A percentile compares a stretch with the other conserved stretches of the same genome.
phyloP scores from a whole-genome alignment of 2,329 filamentous ascomycete genomes.

The Fusarium gaditjirri region DNA sequence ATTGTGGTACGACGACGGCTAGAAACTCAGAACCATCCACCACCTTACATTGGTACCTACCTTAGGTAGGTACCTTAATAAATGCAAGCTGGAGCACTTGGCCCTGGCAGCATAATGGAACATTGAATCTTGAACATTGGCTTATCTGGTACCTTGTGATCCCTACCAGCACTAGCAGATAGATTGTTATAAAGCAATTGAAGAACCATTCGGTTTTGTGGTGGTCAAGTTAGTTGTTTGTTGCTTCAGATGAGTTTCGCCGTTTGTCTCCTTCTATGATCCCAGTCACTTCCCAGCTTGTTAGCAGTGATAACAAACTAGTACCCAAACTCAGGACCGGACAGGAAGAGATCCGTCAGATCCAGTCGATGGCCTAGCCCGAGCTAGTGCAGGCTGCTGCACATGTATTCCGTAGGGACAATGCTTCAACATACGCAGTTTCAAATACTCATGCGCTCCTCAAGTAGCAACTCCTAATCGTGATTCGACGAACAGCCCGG shows the following conservation, averaged over 20 bases:
- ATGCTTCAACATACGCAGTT: background rate
- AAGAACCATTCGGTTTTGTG: background rate
- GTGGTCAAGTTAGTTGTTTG: background rate
- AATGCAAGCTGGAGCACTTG: background rate
- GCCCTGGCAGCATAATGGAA: background rate
- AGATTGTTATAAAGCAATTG: background rate
- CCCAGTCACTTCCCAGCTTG: conserved; percentile 3
- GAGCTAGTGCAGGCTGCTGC: conserved; percentile 15
- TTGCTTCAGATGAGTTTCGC: conserved; percentile 12
- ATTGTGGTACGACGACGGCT: background rate
- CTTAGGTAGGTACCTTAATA: background rate
- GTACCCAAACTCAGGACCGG: conserved; percentile 30
- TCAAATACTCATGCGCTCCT: background rate
- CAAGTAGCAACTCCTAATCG: conserved; percentile 1
- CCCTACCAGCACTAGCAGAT: background rate
- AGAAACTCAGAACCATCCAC: conserved; percentile 17
- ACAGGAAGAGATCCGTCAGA: conserved; percentile 28
- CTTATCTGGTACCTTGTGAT: background rate
- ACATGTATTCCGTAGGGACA: background rate
- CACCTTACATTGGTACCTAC: background rate
- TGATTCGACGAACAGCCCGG: conserved; percentile 9
- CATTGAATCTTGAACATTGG: background rate
- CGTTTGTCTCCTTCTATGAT: conserved; percentile 13
- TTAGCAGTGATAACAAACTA: conserved; percentile 18
- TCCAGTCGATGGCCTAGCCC: conserved; percentile 35